Conservation (phyloP, 2,329 filamentous ascomycete genomes). For the Colletotrichum spinosum region DNA sequence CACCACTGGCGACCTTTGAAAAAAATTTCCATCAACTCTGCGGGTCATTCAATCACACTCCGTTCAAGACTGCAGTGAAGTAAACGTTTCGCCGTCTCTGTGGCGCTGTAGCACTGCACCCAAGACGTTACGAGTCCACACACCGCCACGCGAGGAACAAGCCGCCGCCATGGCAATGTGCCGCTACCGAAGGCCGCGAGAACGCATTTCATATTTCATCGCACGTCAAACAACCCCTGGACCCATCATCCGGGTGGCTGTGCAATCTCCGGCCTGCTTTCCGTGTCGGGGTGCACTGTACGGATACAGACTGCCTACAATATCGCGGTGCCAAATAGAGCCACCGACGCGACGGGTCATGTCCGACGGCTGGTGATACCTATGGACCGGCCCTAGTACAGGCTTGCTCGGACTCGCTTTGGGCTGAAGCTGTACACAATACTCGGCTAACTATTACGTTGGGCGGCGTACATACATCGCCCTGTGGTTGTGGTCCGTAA, state of each 20-base stretch:
- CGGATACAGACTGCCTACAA: no score
- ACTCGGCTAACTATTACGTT: no score
- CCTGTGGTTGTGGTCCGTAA: no score
- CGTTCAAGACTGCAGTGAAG: no score
- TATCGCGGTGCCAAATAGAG: constrained; percentile 14
- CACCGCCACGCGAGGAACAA: background rate
- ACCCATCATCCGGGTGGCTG: constrained; percentile 35
- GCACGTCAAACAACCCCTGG: constrained; percentile 43
- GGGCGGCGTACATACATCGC: no score
- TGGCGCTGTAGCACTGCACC: no score
- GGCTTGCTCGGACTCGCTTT: no score
- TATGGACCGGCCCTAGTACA: background rate
- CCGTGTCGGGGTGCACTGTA: constrained; percentile 3
- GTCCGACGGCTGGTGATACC: constrained; percentile 17
- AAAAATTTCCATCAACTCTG: no score
- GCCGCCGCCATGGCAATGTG: background rate
- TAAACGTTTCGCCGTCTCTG: no score
- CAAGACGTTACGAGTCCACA: no score
- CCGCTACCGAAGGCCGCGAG: background rate
- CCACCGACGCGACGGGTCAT: constrained; percentile 1
- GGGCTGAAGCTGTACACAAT: no score
- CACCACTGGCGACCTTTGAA: background rate
- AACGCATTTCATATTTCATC: constrained; percentile 11
- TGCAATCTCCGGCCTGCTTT: constrained; percentile 33
- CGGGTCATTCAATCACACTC: no score